Evolutionary conservation across 2,329 filamentous ascomycete species (phyloP).

Genomic region (Ophiostoma triangulosporum): DNA sequence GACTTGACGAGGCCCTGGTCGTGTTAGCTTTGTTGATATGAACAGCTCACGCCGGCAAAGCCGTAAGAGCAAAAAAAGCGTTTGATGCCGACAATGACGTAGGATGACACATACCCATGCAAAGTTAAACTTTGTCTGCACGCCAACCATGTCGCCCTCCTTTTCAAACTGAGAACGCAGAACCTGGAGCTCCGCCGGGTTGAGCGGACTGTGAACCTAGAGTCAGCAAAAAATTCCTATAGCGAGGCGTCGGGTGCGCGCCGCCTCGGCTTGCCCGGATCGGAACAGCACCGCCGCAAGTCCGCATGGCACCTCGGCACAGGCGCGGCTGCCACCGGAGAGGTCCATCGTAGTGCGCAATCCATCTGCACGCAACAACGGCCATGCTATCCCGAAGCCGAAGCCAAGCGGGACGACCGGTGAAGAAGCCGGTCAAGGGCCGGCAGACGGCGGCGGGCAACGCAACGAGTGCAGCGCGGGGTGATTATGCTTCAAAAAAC

Average conservation of each 20-base stretch:
- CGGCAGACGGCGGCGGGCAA: background rate
- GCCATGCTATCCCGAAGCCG: background rate
- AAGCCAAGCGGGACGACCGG: background rate
- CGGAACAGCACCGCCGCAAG: background rate
- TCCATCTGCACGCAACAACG: background rate
- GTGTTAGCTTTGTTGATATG: background rate
- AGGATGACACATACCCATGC: constrained; percentile 59
- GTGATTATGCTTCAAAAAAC: constrained; percentile 16
- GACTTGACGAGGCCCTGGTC: constrained; percentile 87
- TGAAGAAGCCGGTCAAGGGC: background rate
- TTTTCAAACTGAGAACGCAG: constrained; percentile 91
- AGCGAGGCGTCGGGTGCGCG: background rate
- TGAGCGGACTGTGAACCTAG: constrained; percentile 52
- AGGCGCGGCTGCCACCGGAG: background rate
- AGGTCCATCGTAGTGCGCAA: background rate
- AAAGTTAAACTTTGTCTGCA: constrained; percentile 99
- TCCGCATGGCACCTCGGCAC: background rate
- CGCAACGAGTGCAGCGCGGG: background rate
- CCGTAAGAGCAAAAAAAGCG: background rate
- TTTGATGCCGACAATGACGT: background rate
- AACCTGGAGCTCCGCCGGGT: constrained; percentile 82
- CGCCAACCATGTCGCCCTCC: constrained; percentile 89
- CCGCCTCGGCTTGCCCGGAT: background rate
- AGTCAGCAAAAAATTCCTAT: background rate
- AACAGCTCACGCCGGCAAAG: constrained; percentile 3